Evolutionary conservation across 2,329 filamentous ascomycete species (phyloP), one percentile per base, ranked within the genome.

Genomic region (Epichloe sp.): DNA sequence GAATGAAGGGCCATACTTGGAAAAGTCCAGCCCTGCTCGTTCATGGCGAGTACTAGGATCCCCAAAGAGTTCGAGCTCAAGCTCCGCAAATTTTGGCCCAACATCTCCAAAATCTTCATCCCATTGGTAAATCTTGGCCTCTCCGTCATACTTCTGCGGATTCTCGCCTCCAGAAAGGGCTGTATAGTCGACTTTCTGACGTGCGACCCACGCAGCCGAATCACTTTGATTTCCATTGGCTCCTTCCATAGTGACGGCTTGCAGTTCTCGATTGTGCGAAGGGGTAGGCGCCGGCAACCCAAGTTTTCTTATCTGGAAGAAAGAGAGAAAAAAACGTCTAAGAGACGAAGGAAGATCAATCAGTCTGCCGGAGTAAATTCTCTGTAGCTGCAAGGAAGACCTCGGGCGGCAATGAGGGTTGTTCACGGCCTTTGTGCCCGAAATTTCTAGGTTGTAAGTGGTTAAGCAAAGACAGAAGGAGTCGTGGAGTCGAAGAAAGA

Each of bases 51-150:
- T 72, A 5, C 71, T 68, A 0, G 77, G 74, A 51, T 71, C 65
- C 4, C 81, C 81, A 53, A 94, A 98, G 6, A 98, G 79, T 58
- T 84, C 72, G 7, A 76, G 59, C 71, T 97, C 91, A 0, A 98
- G 78, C 46, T 80, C 77, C 0, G 76, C 71, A 49, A 83, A 77
- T 47, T 72, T 73, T 0, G 89, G 89, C 6, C 85, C 91, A 50
- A 98, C 73, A 41, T 97, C 91, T 2, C 91, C 93, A 58, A 77
- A 86, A 3, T 95, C 88, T 11, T 89, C 88, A 17, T 82, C 76
- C 85, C 86, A 97, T 61, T 90, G 80, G 59, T 97, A 97, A 43
- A 85, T 74, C 0, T 63, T 69, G n/a, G 80, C 83, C 50, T 78
- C 77, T 38, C 71, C 65, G 14, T 74, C 77, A 68, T 74, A 80